A percentile compares a stretch with the other conserved stretches of the same genome.
phyloP scores from a whole-genome alignment of 306 rosid species.

The Biancaea sappan region DNA sequence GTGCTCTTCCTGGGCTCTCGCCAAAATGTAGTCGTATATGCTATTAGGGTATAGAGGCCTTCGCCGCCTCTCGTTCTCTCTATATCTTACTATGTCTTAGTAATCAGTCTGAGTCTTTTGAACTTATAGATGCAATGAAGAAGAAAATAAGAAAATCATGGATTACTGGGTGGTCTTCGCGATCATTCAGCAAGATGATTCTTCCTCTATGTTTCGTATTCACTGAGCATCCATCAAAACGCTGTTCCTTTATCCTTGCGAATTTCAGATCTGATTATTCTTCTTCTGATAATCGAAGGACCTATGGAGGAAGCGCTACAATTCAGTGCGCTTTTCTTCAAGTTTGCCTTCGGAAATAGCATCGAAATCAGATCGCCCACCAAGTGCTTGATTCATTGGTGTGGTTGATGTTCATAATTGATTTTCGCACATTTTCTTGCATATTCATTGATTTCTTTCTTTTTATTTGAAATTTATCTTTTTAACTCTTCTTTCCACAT shows the following conservation, averaged over 20 bases:
- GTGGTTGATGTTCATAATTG: slow-evolving; percentile 39
- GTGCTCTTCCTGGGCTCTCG: no score
- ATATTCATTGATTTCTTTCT: neutral
- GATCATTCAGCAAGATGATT: slow-evolving; percentile 63
- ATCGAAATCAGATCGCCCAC: slow-evolving; percentile 46
- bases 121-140: slow-evolving; percentile 57
- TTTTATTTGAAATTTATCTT: neutral
- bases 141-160: slow-evolving; percentile 33
- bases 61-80: no score
- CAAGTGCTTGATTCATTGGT: slow-evolving; percentile 4
- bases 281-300: slow-evolving; percentile 47
- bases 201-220: slow-evolving; percentile 81
- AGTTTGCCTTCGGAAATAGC: slow-evolving; percentile 92
- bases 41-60: no score
- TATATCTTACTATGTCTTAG: no score
- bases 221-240: slow-evolving; percentile 59
- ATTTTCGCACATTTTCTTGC: slow-evolving; percentile 45
- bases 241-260: no score
- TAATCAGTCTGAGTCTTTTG: no score
- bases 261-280: neutral
- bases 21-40: no score
- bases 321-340: slow-evolving; percentile 71
- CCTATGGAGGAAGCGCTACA: slow-evolving; percentile 85
- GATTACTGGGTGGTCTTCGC: slow-evolving; percentile 48
- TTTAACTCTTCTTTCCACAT: neutral